Base-by-base conservation (phyloP, 306 rosid species). In the Echinosophora koreensis region DNA sequence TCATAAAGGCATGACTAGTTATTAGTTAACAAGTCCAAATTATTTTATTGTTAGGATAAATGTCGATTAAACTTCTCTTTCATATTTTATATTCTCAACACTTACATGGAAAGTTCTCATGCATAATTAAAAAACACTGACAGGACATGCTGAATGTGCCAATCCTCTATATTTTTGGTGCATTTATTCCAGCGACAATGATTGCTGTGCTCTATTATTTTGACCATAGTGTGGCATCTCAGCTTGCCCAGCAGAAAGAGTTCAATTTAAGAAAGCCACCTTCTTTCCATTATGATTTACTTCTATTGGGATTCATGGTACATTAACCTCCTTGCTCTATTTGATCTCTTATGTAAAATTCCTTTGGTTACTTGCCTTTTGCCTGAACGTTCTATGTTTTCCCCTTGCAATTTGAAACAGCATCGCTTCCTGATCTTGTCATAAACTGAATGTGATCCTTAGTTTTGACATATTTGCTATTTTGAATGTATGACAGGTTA, bases 161-260 rank as follows among this genome's bases (percentile, higher is more conserved):
- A 4, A 80, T 89, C 84, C 83, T 89, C 60, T 91, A 86, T 68
- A 91, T 88, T 27, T 38, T 86, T 56, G 97, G 94, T 84, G 94
- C 97, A 37, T 88, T 88, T 74, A 82, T 91, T 78, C 97, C 97
- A 0, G 97, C 94, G 11, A 89, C 97, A 69, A 88, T 91, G 97
- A 91, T 91, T 80, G 92, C 94, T 0, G 97, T 89, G 68, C 91
- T 91, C 35, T 89, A 89, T 85, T 91, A 91, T 85, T 91, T 91
- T 83, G 97, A 91, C 82, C 97, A 91, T 70, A 91, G 97, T 82
- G 89, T 91, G 64, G 94, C 97, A 69, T 88, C 97, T 79, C 94
- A 91, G 84, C 97, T 91, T 13, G 92, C 97, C 78, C 97, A 91
- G 81, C 97, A 89, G 82, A 86, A 88, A 75, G 94, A 91, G 61